Evolutionary conservation across 1,139 yeast species (phyloP).

Genomic region (Hansenula anomala): DNA sequence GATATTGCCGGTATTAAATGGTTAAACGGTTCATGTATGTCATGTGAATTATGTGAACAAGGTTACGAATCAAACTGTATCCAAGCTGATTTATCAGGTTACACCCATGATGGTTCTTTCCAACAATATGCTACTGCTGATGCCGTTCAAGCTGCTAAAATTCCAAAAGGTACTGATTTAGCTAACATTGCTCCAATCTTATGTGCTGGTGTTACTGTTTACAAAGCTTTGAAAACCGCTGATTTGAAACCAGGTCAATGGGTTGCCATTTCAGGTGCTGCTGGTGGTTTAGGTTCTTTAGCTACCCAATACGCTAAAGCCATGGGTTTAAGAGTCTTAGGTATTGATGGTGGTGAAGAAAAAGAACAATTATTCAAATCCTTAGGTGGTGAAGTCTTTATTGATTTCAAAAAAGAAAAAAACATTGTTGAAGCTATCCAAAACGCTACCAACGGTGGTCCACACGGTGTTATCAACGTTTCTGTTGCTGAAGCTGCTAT

Average conservation of each 20-base stretch:
- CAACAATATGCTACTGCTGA: constrained; percentile 79
- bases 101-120: constrained; percentile 78
- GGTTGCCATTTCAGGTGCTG: constrained; percentile 78
- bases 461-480: constrained; percentile 72
- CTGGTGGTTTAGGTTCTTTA: constrained; percentile 73
- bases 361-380: constrained; percentile 51
- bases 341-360: constrained; percentile 71
- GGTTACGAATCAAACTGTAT: constrained; percentile 67
- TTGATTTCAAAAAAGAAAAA: constrained; percentile 58
- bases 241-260: constrained; percentile 61
- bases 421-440: constrained; percentile 53
- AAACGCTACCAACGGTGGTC: constrained; percentile 63
- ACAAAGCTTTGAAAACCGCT: constrained; percentile 73
- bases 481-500: constrained; percentile 69
- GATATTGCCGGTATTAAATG: constrained; percentile 73
- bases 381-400: constrained; percentile 63
- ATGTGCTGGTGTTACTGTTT: constrained; percentile 80
- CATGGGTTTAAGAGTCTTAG: constrained; percentile 67
- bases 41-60: constrained; percentile 64
- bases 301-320: constrained; percentile 74
- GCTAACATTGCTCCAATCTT: constrained; percentile 67
- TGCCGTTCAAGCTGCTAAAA: constrained; percentile 69
- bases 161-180: constrained; percentile 62
- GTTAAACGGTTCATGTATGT: constrained; percentile 69
- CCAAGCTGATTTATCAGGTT: constrained; percentile 66